Evolutionary conservation across 257 asterid species (phyloP), one percentile per base, ranked within the genome.

Genomic region (Hygrophila difformis): DNA sequence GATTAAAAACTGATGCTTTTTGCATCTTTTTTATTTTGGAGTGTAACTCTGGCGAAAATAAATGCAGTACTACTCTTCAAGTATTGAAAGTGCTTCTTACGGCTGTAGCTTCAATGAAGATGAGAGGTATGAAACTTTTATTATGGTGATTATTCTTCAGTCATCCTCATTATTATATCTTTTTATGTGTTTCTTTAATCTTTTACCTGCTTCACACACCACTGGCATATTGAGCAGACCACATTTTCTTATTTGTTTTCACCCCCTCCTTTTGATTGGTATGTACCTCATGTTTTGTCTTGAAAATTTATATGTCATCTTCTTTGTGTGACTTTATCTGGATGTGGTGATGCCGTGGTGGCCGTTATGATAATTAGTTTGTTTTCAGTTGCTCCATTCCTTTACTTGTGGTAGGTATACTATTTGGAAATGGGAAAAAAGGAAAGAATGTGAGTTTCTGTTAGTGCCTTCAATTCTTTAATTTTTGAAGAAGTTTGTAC

Each of bases 1-100:
- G 33, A 49, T 60, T 55, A 47, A 55, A n/a, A 41, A 41, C 36
- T 46, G 44, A 39, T 65, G 40, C 34, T 52, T 41, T 28, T 59
- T 42, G 44, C 43, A 44, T 39, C 12, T 40, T 36, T 56, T 28
- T 51, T 36, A 44, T 61, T 61, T 33, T 35, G 18, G 28, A 49
- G 11, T 55, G 41, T 76, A 66, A 59, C 51, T 55, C 44, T 61
- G 35, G 54, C 37, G 21, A 50, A 59, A 55, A 66, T 61, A 55
- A 57, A 50, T 72, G 77, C 96, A 91, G 99, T 54, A 91, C 99
- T 8, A 75, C 87, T 61, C 99, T 91, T 67, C 96, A 91, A 79
- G 95, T 91, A 22, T 67, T 91, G 67, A 91, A 91, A 78, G 99
- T 86, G 64, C 93, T 86, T 65, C 89, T 91, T 59, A 86, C 97